Percentiles rank a stretch among this genome's conserved stretches.
Evolutionary conservation across 768 basidiomycete genomes (phyloP).

Genomic region (Russula vinacea): DNA sequence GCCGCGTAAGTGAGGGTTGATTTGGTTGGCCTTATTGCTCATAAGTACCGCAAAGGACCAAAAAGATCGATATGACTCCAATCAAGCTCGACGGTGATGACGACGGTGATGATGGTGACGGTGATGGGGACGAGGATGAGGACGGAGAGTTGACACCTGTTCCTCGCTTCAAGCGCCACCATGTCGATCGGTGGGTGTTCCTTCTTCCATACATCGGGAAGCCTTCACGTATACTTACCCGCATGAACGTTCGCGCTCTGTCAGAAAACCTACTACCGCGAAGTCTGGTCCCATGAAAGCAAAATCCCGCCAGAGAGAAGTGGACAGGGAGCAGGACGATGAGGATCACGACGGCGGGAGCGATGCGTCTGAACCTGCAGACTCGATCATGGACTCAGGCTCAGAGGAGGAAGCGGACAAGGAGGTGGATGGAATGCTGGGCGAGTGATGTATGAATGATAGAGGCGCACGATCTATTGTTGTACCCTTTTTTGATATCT

Average conservation of each 20-base stretch:
- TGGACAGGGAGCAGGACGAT: background rate
- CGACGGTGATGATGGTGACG: slow-evolving; percentile 35
- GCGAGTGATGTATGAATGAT: slow-evolving; percentile 8
- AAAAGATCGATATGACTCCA: slow-evolving; percentile 27
- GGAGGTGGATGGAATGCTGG: slow-evolving; percentile 30
- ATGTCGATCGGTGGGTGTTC: slow-evolving; percentile 5
- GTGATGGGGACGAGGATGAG: slow-evolving; percentile 15
- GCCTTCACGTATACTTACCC: slow-evolving; percentile 1
- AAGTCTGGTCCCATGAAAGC: slow-evolving; percentile 1
- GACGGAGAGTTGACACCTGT: slow-evolving; percentile 28
- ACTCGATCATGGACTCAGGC: slow-evolving; percentile 30
- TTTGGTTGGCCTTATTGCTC: slow-evolving; percentile 39
- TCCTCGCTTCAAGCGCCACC: slow-evolving; percentile 21
- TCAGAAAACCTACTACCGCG: background rate
- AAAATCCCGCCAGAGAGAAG: background rate
- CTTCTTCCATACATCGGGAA: no score
- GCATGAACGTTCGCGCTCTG: background rate
- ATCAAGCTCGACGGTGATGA: slow-evolving; percentile 32
- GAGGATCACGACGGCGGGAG: background rate
- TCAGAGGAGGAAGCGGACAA: slow-evolving; percentile 24
- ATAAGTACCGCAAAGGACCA: slow-evolving; percentile 31
- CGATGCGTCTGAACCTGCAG: slow-evolving; percentile 12
- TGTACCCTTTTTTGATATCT: slow-evolving; percentile 12
- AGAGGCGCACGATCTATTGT: slow-evolving; percentile 21
- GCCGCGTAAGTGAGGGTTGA: slow-evolving; percentile 48